Conservation (phyloP, 1,139 yeast species). For the Yamadazyma diospyri region DNA sequence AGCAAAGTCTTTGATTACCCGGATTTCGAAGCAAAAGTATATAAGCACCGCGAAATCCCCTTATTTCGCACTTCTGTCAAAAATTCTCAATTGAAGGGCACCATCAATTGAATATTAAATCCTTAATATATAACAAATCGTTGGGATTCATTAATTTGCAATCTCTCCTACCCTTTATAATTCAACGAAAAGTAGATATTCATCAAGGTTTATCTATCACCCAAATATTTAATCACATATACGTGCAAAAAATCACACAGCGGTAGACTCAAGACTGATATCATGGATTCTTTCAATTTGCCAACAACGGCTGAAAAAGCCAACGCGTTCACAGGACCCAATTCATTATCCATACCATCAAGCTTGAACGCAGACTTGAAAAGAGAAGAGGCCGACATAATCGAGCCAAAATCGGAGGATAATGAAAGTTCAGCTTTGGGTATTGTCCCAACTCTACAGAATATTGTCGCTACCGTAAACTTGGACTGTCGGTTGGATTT, state of each 20-base stretch:
- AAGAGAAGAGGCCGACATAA: constrained; percentile 29
- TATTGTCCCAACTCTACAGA: constrained; percentile 92
- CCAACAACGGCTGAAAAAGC: constrained; percentile 85
- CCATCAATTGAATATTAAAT: too few species aligned
- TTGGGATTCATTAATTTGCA: constrained; percentile 46
- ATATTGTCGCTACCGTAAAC: constrained; percentile 97
- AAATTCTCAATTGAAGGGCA: neutral
- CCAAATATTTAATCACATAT: too few species aligned
- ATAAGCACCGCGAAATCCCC: constrained; percentile 21
- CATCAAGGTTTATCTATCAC: too few species aligned
- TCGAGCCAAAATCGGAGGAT: constrained; percentile 46
- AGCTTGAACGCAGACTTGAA: constrained; percentile 28
- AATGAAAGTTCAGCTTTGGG: constrained; percentile 81
- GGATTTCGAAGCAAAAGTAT: constrained; percentile 23
- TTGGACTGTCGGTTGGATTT: constrained; percentile 93
- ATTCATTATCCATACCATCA: constrained; percentile 61
- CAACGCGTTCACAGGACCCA: constrained; percentile 66
- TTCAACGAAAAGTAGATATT: neutral
- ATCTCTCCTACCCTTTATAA: constrained; percentile 20
- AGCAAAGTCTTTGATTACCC: constrained; percentile 25
- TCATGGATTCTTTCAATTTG: constrained; percentile 69
- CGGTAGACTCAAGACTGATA: constrained; percentile 3
- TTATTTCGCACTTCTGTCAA: constrained; percentile 3
- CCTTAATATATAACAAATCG: neutral
- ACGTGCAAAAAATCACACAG: too few species aligned